These are phyloP conservation scores for Verticillium longisporum DNA, from an alignment of 2,329 filamentous ascomycete species.

Conservation along the genomic window DNA sequence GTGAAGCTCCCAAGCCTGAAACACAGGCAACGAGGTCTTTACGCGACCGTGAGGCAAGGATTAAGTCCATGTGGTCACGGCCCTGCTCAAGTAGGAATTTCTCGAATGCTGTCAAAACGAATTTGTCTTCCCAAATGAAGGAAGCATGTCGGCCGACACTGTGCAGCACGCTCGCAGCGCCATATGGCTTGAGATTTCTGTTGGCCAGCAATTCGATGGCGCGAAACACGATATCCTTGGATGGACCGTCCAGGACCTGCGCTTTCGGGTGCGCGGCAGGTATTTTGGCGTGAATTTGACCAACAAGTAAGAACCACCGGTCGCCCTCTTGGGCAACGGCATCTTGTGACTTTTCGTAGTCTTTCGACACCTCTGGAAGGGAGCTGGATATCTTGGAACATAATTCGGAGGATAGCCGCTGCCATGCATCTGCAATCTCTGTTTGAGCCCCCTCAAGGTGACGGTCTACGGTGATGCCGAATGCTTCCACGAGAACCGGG, in stretches of 20 bases:
- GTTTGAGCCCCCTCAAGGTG: conserved; percentile 33
- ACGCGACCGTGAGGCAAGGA: conserved; percentile 64
- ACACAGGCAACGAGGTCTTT: conserved; percentile 60
- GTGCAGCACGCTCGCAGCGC: conserved; percentile 40
- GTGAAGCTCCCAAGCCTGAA: conserved; percentile 42
- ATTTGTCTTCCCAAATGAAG: conserved; percentile 29
- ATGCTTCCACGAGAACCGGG: conserved; percentile 38
- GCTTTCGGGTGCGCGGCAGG: conserved; percentile 18
- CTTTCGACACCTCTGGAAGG: conserved; percentile 73
- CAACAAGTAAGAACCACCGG: conserved; percentile 59
- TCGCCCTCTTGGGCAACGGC: conserved; percentile 58
- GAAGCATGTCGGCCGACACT: conserved; percentile 20
- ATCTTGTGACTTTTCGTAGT: conserved; percentile 66
- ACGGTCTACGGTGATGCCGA: conserved; percentile 33
- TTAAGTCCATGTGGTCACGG: conserved; percentile 43
- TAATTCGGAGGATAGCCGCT: conserved; percentile 52
- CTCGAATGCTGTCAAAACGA: conserved; percentile 26
- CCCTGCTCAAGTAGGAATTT: conserved; percentile 43
- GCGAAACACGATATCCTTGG: conserved; percentile 10
- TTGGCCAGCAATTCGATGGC: conserved; percentile 36
- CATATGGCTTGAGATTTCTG: conserved; percentile 51
- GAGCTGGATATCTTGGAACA: conserved; percentile 64
- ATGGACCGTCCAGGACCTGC: conserved; percentile 22
- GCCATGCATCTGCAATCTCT: conserved; percentile 54
- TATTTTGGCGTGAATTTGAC: conserved; percentile 32